Evolutionary conservation across 257 asterid genomes (phyloP).

Genomic region (Striga asiatica): DNA sequence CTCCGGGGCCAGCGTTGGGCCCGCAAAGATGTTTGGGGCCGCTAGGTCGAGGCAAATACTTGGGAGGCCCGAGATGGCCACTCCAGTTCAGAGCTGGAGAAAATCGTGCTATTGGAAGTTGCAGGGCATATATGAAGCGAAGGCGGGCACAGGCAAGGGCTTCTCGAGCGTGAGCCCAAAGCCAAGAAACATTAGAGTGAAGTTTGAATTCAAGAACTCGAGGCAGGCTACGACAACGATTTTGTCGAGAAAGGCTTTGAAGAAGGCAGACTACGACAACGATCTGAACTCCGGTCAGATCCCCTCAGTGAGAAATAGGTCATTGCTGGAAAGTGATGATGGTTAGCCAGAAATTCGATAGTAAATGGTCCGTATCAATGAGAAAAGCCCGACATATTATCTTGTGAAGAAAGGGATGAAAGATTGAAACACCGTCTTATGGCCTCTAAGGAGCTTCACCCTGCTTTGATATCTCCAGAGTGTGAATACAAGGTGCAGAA

Average conservation of each 20-base stretch:
- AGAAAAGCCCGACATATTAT: constrained; percentile 52
- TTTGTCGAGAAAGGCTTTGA: constrained; percentile 21
- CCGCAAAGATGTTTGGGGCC: constrained; percentile 47
- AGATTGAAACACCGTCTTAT: too few species aligned
- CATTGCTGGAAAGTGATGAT: constrained; percentile 59
- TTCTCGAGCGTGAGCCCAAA: constrained; percentile 41
- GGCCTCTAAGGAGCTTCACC: too few species aligned
- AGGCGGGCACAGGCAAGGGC: constrained; percentile 35
- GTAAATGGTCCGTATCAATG: constrained; percentile 50
- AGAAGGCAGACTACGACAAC: constrained; percentile 55
- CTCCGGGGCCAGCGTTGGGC: constrained; percentile 62
- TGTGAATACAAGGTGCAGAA: constrained; percentile 99
- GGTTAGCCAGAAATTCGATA: constrained; percentile 45
- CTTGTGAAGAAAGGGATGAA: too few species aligned
- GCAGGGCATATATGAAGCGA: constrained; percentile 61
- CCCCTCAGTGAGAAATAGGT: constrained; percentile 45
- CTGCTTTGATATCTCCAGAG: too few species aligned
- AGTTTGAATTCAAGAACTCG: constrained; percentile 20
- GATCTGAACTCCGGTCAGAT: constrained; percentile 26
- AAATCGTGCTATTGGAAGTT: constrained; percentile 72
- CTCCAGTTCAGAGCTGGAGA: constrained; percentile 63
- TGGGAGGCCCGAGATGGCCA: constrained; percentile 34
- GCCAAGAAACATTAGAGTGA: constrained; percentile 30
- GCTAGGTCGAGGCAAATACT: constrained; percentile 21
- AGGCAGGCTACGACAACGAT: constrained; percentile 75